These are phyloP conservation scores for Toxoplasma gondii DNA, from an alignment of 169 alveolate genomes.

Conservation along the genomic window DNA sequence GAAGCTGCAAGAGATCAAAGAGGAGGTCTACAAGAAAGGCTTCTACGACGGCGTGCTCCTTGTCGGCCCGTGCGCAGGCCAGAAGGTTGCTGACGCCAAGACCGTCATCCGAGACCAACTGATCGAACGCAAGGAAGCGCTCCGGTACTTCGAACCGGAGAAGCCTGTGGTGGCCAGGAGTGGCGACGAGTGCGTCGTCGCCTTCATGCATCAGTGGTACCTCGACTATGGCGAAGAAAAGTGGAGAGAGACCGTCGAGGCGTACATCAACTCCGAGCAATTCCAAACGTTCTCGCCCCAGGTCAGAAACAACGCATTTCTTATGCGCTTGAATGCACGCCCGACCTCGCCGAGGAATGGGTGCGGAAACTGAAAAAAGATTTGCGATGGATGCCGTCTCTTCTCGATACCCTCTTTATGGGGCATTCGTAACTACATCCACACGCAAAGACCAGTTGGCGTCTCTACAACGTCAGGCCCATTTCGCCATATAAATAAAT, in stretches of 20 bases:
- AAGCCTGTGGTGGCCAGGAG: conserved; percentile 94
- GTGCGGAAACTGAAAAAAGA: too few relatives aligned
- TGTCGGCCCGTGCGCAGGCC: conserved; percentile 91
- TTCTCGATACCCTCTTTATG: too few relatives aligned
- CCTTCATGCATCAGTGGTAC: conserved; percentile 97
- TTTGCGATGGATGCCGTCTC: too few relatives aligned
- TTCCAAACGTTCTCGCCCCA: conserved; percentile 45
- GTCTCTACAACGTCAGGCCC: too few relatives aligned
- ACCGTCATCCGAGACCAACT: conserved; percentile 77
- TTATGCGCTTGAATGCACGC: too few relatives aligned
- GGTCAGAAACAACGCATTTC: not conserved
- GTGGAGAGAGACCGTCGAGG: conserved; percentile 93
- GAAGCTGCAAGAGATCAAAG: conserved; percentile 95
- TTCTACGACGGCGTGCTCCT: conserved; percentile 97
- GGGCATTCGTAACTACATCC: too few relatives aligned
- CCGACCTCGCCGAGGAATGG: too few relatives aligned
- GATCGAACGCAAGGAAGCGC: conserved; percentile 78
- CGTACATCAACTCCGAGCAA: conserved; percentile 83
- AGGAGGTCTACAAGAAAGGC: conserved; percentile 94
- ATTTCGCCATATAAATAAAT: not conserved
- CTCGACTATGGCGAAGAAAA: conserved; percentile 95
- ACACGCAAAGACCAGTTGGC: too few relatives aligned
- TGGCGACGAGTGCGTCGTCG: conserved; percentile 97
- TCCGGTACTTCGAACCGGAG: conserved; percentile 96
- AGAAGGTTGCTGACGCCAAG: conserved; percentile 87